phyloP scores from a whole-genome alignment of 2,329 filamentous ascomycete genomes.

The Aspergillus candidus region DNA sequence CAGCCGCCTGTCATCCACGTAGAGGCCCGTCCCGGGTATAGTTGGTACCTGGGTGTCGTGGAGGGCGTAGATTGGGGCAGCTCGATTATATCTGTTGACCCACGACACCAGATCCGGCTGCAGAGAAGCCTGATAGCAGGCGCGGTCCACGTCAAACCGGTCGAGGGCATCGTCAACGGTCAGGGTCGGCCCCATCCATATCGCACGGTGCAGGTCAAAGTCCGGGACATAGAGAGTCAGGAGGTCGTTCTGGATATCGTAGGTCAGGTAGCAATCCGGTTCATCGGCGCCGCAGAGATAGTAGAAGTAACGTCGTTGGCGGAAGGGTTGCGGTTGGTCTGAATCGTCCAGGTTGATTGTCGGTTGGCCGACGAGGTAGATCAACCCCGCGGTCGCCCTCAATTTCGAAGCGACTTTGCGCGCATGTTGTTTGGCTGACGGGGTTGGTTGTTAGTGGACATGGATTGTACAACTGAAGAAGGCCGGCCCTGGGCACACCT shows the following conservation, averaged over 20 bases:
- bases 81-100: constrained; percentile 20
- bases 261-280: constrained; percentile 51
- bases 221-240: constrained; percentile 70
- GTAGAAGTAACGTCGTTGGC: constrained; percentile 58
- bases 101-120: constrained; percentile 45
- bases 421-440: constrained; percentile 46
- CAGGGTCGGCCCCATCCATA: constrained; percentile 40
- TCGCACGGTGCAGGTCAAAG: constrained; percentile 49
- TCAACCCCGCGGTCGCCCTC: constrained; percentile 42
- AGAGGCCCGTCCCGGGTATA: constrained; percentile 13
- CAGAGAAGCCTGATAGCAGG: constrained; percentile 52
- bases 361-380: constrained; percentile 51
- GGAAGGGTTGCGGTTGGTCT: constrained; percentile 52
- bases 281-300: constrained; percentile 53
- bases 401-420: constrained; percentile 41
- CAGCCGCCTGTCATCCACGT: constrained; percentile 25
- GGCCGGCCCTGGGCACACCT: constrained; percentile 19
- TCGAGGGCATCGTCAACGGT: constrained; percentile 52
- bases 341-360: constrained; percentile 51
- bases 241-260: constrained; percentile 53
- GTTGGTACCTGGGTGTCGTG: constrained; percentile 32
- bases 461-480: too few relatives aligned
- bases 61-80: constrained; percentile 32
- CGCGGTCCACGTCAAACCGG: constrained; percentile 64
- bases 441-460: constrained; percentile 6